A percentile compares a stretch with the other conserved stretches of the same genome.
Evolutionary conservation across 352 stramenopile species (phyloP).

Genomic region (Pythium scleroteichum): DNA sequence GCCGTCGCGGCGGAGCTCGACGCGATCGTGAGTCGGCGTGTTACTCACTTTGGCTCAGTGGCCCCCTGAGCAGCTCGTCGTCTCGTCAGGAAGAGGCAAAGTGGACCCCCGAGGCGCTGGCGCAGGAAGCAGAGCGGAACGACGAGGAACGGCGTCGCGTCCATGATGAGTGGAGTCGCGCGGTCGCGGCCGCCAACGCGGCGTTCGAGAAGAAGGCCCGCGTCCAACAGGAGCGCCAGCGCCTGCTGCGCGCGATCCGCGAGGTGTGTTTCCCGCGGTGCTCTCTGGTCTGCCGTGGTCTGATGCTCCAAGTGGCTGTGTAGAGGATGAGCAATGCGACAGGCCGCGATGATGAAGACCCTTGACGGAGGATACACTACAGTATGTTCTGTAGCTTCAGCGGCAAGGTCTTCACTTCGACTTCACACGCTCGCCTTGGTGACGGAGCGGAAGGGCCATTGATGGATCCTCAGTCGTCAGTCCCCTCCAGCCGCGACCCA

Average conservation of each 20-base stretch:
- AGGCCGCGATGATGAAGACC: neutral
- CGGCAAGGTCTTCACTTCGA: no score
- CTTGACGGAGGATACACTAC: neutral
- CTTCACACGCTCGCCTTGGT: no score
- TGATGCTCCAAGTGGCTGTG: neutral
- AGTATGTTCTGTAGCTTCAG: no score
- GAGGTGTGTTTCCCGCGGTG: conserved; percentile 37
- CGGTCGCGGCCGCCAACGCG: conserved; percentile 34
- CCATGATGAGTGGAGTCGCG: conserved; percentile 54
- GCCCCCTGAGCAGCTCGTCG: neutral
- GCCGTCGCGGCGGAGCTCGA: conserved; percentile 51
- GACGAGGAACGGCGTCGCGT: conserved; percentile 61
- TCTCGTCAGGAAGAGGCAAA: conserved; percentile 34
- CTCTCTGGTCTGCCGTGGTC: neutral
- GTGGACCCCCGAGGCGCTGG: conserved; percentile 46
- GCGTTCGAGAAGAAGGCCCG: conserved; percentile 51
- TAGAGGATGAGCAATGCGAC: neutral
- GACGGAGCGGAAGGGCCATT: no score
- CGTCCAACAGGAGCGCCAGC: conserved; percentile 50
- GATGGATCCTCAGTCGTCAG: no score
- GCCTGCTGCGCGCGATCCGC: conserved; percentile 54
- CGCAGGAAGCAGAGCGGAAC: conserved; percentile 52
- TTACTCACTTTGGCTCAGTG: no score
- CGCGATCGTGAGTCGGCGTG: conserved; percentile 32
- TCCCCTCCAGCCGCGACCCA: no score